These are phyloP conservation scores for Trichophyton benhamiae DNA, from an alignment of 2,329 filamentous ascomycete species.

Conservation along the genomic window DNA sequence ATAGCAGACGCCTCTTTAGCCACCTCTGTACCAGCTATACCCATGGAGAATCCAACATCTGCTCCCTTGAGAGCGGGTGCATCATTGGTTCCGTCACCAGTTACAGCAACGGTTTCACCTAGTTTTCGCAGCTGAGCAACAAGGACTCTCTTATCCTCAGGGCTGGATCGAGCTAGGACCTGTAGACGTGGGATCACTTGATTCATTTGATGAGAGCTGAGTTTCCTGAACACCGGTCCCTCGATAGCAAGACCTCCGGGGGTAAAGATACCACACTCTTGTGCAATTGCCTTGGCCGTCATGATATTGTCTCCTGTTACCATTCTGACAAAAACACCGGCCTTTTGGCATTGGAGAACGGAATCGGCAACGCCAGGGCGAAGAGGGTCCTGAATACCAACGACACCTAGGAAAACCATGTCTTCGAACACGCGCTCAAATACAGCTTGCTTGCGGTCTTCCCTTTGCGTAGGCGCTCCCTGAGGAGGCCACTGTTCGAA, in stretches of 20 bases:
- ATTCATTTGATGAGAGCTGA: conserved; percentile 48
- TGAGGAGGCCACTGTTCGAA: conserved; percentile 56
- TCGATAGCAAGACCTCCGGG: conserved; percentile 53
- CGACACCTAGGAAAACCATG: conserved; percentile 60
- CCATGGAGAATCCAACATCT: conserved; percentile 58
- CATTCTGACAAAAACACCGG: conserved; percentile 62
- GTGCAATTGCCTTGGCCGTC: conserved; percentile 61
- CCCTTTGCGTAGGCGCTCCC: conserved; percentile 43
- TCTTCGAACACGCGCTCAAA: conserved; percentile 58
- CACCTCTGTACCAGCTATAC: conserved; percentile 53
- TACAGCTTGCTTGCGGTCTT: conserved; percentile 49
- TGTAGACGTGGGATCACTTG: conserved; percentile 47
- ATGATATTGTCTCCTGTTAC: conserved; percentile 60
- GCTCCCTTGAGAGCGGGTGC: conserved; percentile 53
- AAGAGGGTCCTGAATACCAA: conserved; percentile 64
- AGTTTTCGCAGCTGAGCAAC: conserved; percentile 49
- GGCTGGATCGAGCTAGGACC: conserved; percentile 53
- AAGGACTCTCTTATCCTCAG: conserved; percentile 54
- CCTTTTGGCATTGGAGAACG: conserved; percentile 53
- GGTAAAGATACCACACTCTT: conserved; percentile 56
- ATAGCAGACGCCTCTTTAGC: conserved; percentile 57
- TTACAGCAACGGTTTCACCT: conserved; percentile 50
- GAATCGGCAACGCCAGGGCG: conserved; percentile 55
- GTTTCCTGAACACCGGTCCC: conserved; percentile 52
- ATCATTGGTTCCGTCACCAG: conserved; percentile 56